Percentiles rank a stretch among this genome's conserved stretches.
Conservation (phyloP, 768 basidiomycete species). For the Calocera cornea region DNA sequence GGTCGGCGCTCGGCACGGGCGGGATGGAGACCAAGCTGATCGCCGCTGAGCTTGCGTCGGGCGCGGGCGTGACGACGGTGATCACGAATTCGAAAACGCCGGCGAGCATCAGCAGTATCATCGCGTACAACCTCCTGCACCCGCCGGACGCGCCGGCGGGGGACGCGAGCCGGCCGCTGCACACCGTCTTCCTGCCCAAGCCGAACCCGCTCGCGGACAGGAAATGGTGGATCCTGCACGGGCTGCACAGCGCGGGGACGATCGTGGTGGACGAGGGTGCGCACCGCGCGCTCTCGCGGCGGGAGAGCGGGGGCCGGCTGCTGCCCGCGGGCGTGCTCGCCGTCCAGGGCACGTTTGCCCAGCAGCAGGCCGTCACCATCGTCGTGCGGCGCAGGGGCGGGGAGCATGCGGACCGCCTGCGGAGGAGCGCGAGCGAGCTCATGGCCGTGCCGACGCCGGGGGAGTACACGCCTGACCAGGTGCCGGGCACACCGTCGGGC, state of each 20-base stretch:
- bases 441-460: neutral
- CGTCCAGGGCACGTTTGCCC: slow-evolving; percentile 80
- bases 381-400: slow-evolving; percentile 29
- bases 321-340: slow-evolving; percentile 84
- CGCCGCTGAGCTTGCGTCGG: slow-evolving; percentile 93
- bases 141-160: neutral
- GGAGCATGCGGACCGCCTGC: neutral
- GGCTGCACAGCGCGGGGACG: slow-evolving; percentile 74
- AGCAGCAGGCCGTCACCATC: slow-evolving; percentile 86
- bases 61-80: slow-evolving; percentile 83
- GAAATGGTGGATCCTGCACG: slow-evolving; percentile 96
- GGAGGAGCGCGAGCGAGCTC: neutral
- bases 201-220: slow-evolving; percentile 62
- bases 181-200: slow-evolving; percentile 78
- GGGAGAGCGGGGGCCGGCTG: slow-evolving; percentile 79
- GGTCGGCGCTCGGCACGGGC: slow-evolving; percentile 87
- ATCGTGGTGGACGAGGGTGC: slow-evolving; percentile 85
- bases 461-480: slow-evolving; percentile 3
- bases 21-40: slow-evolving; percentile 99
- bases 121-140: slow-evolving; percentile 51
- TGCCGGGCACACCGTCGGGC: neutral
- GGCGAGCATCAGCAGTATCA: slow-evolving; percentile 59
- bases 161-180: slow-evolving; percentile 43
- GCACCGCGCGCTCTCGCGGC: slow-evolving; percentile 65
- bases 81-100: slow-evolving; percentile 77